Evolutionary conservation across 148 eudicot genomes (phyloP), one percentile per base, ranked within the genome.

Genomic region (Tetragonia tetragonoides): DNA sequence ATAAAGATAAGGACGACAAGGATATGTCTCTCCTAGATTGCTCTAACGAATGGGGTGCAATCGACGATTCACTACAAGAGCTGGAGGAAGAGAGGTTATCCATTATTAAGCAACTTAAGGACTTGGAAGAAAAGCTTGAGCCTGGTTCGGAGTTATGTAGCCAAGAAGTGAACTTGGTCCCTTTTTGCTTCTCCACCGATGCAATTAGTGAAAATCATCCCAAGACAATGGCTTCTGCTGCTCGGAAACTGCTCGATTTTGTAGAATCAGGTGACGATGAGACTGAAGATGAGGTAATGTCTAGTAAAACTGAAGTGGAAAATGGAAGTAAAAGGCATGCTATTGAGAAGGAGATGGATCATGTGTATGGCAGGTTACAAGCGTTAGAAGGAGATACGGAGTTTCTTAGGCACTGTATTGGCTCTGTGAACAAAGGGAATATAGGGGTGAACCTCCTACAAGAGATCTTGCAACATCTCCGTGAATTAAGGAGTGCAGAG

Each of bases 311-410:
- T 18, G 80, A 64, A 38, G 59, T 79, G 41, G 76, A 81, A 60
- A 83, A 74, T 81, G 61, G 21, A 14, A 16, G 74, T 17, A 81
- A 83, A 69, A 63, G 65, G 34, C 42, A 78, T 51, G 87, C 72
- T 0, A 77, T 87, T 47, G 88, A 85, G 83, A 90, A 89, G 79
- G 93, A 91, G 78, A 84, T 89, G 46, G 91, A 88, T 81, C 92
- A 83, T 83, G 87, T 92, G 4, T 88, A 92, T 63, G 86, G 83
- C 46, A 87, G 97, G 84, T 60, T 92, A 34, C 92, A 88, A 77
- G 89, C 89, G 44, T 85, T 90, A 1, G 93, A 90, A 83, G 91
- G 87, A 0, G 92, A 92, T 72, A 82, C 88, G 68, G 92, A 89
- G 85, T 88, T 90, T 75, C 87, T 87, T 63, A 90, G 88, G 89